These are phyloP conservation scores for Phoma sp. DNA, from an alignment of 2,329 filamentous ascomycete species.

Conservation along the genomic window DNA sequence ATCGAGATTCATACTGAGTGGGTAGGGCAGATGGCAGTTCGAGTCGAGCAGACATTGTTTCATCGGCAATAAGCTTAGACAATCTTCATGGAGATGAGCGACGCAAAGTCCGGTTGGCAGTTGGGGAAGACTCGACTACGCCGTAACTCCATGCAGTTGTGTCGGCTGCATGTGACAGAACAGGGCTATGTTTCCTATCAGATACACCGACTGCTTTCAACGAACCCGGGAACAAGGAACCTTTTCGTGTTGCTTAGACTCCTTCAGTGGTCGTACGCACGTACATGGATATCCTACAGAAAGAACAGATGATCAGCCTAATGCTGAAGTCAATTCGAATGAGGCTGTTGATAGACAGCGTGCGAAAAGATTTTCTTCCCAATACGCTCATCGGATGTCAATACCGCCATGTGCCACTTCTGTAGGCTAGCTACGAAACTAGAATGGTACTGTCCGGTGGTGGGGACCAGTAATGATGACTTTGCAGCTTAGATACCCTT, in stretches of 20 bases:
- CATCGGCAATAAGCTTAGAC: not conserved
- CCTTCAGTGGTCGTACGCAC: not conserved
- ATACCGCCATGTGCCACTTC: not conserved
- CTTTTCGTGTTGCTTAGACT: slow-evolving; percentile 8
- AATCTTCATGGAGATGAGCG: not conserved
- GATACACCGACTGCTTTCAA: slow-evolving; percentile 2
- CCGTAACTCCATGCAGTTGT: not conserved
- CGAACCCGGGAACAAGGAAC: slow-evolving; percentile 4
- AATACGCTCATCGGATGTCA: not conserved
- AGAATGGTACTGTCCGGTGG: not conserved
- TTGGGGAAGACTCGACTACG: not conserved
- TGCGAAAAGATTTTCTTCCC: not conserved
- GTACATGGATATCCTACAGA: not conserved
- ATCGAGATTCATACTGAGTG: slow-evolving; percentile 5
- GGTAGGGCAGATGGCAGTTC: slow-evolving; percentile 1
- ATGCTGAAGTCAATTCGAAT: not conserved
- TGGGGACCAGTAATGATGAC: not conserved
- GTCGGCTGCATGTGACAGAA: not conserved
- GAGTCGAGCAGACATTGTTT: slow-evolving; percentile 3
- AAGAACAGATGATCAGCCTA: not conserved
- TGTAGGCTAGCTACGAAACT: not conserved
- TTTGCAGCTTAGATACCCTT: not conserved
- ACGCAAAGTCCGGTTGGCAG: not conserved
- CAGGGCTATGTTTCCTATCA: slow-evolving; percentile 3
- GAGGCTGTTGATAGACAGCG: not conserved